phyloP scores from a whole-genome alignment of 495 filamentous ascomycete species.

The Terfezia boudieri region DNA sequence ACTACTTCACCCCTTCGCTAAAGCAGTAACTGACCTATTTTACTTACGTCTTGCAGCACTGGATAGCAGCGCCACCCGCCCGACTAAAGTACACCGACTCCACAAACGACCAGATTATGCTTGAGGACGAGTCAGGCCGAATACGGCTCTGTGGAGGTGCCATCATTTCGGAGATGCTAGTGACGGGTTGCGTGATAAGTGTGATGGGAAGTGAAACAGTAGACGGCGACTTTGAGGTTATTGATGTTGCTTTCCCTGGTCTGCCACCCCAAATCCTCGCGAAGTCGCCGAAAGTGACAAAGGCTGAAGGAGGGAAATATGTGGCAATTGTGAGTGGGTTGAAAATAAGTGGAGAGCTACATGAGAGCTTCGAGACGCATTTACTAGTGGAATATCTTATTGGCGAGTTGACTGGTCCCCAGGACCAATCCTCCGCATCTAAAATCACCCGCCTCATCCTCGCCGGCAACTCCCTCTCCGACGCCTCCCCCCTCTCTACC shows the following conservation, averaged over 20 bases:
- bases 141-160: conserved; percentile 50
- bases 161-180: conserved; percentile 42
- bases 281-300: conserved; percentile 23
- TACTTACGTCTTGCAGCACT: conserved; percentile 32
- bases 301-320: conserved; percentile 32
- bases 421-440: conserved; percentile 32
- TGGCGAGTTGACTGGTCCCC: conserved; percentile 48
- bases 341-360: conserved; percentile 48
- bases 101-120: conserved; percentile 45
- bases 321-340: conserved; percentile 81
- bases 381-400: conserved; percentile 72
- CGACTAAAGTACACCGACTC: conserved; percentile 49
- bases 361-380: conserved; percentile 47
- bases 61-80: conserved; percentile 63
- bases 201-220: conserved; percentile 81
- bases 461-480: conserved; percentile 65
- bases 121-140: conserved; percentile 94
- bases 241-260: conserved; percentile 73
- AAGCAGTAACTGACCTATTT: not conserved
- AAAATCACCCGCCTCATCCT: conserved; percentile 71
- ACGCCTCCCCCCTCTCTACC: conserved; percentile 17
- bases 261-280: conserved; percentile 51
- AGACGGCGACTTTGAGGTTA: conserved; percentile 77
- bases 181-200: conserved; percentile 79
- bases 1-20: not conserved